Evolutionary conservation across 495 filamentous ascomycete genomes (phyloP).

Genomic region (Daldinia grandis): DNA sequence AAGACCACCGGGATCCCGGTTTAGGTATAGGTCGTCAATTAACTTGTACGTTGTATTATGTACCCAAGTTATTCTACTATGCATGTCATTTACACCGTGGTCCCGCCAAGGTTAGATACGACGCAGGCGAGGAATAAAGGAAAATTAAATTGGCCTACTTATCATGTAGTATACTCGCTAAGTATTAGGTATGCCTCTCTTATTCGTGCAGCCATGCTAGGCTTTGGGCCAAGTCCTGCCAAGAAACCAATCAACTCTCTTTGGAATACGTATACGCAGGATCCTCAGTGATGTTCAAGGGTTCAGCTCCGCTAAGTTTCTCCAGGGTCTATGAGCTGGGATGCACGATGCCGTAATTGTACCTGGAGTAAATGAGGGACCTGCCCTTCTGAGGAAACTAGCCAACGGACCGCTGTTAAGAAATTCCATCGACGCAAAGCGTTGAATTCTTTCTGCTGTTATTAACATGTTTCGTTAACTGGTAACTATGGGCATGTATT

Average conservation of each 20-base stretch:
- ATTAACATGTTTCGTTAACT: background rate
- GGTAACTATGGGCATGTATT: too few species aligned
- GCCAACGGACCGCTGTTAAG: background rate
- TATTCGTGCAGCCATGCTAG: conserved; percentile 2
- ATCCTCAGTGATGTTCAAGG: conserved; percentile 12
- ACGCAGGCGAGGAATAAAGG: conserved; percentile 1
- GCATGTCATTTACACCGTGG: conserved; percentile 15
- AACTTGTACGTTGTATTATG: background rate
- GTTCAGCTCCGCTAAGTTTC: conserved; percentile 28
- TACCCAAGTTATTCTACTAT: background rate
- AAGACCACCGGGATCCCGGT: background rate
- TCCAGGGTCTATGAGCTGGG: conserved; percentile 15
- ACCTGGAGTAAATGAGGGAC: conserved; percentile 13
- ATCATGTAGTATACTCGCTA: background rate
- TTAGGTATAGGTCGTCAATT: background rate
- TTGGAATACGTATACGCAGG: conserved; percentile 1
- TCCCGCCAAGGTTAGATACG: conserved; percentile 16
- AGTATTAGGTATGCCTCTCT: background rate
- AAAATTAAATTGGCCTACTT: conserved; percentile 6
- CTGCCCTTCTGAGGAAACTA: conserved; percentile 14
- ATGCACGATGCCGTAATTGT: conserved; percentile 31
- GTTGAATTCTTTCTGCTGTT: background rate
- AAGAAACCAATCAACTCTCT: conserved; percentile 16
- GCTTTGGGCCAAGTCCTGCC: conserved; percentile 20
- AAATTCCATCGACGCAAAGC: background rate